Percentiles rank a stretch among this genome's conserved stretches.
phyloP scores from a whole-genome alignment of 2,329 filamentous ascomycete genomes.

The Chaetomiaceae sp. region DNA sequence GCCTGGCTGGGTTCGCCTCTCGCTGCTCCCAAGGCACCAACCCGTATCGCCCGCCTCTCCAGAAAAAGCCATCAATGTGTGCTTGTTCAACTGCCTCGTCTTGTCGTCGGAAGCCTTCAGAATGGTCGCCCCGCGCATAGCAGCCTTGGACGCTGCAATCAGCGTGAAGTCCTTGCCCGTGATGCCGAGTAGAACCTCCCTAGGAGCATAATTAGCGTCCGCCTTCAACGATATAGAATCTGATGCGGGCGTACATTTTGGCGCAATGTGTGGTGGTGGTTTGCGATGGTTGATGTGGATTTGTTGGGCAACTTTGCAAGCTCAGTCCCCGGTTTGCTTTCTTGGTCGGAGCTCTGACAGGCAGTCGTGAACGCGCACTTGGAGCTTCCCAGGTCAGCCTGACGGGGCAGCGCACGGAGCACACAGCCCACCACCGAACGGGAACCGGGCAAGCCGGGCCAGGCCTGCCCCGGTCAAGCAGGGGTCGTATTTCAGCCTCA shows the following conservation, averaged over 20 bases:
- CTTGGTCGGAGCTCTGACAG: slow-evolving; percentile 17
- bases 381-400: slow-evolving; percentile 17
- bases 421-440: slow-evolving; percentile 7
- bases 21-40: slow-evolving; percentile 38
- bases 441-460: not conserved
- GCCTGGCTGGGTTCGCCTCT: not conserved
- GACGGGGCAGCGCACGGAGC: slow-evolving; percentile 18
- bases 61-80: slow-evolving; percentile 91
- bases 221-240: not conserved
- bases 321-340: slow-evolving; percentile 12
- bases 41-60: slow-evolving; percentile 95
- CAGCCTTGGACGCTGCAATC: slow-evolving; percentile 94
- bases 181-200: slow-evolving; percentile 97
- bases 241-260: slow-evolving; percentile 29
- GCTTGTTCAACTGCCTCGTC: slow-evolving; percentile 85
- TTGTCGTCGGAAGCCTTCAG: slow-evolving; percentile 96
- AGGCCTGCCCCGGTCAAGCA: not conserved
- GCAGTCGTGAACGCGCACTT: slow-evolving; percentile 24
- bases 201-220: slow-evolving; percentile 39
- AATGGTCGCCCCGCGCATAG: slow-evolving; percentile 95
- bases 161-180: slow-evolving; percentile 99
- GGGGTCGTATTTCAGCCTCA: not conserved
- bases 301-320: too few species aligned
- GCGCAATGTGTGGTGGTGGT: slow-evolving; percentile 12
- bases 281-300: slow-evolving; percentile 13